Evolutionary conservation across 306 rosid genomes (phyloP), one percentile per base, ranked within the genome.

Genomic region (Aeschynomene evenia): DNA sequence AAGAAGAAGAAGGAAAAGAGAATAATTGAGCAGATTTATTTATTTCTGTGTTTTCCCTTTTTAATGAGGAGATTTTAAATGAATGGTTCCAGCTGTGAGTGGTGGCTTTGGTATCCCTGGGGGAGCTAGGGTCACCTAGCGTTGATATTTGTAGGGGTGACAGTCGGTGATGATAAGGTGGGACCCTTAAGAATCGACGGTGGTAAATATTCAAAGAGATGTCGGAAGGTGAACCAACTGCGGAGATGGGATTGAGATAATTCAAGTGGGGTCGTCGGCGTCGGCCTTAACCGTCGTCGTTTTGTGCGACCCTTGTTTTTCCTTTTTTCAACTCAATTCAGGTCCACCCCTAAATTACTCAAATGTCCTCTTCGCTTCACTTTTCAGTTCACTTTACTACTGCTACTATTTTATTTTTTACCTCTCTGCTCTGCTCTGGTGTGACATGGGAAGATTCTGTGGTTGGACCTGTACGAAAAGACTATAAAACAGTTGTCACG

Each of bases 221-320:
- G 81, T 51, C 51, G 37, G 81, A 14, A 22, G 68, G 72, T 59
- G 72, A 73, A 70, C 40, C 4, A 18, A 28, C 43, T 68, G 71
- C 9, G 58, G 51, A 2, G 34, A 61, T 24, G 55, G 28, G 49
- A 43, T 21, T 13, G 58, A 20, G 31, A 66, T 34, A 10, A 56
- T 63, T 37, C 1, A 59, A 0, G 77, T 72, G 77, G 83, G 76
- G 54, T 70, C 79, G 76, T 55, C 61, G 59, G 81, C 78, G 63
- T 26, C 5, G 42, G 60, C 9, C 15, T 13, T 6, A 63, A 68
- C 45, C 85, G 84, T 34, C 87, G 85, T 78, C 86, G 86, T 60
- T 68, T 76, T 52, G 39, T 4, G n/a, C 3, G 1, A 36, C 2
- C 56, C 51, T 0, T 45, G 2, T n/a, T 16, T 15, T 1, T 9